Base-by-base conservation (phyloP, 176 grass and related monocot genomes). In the Urochloa ruziziensis region DNA sequence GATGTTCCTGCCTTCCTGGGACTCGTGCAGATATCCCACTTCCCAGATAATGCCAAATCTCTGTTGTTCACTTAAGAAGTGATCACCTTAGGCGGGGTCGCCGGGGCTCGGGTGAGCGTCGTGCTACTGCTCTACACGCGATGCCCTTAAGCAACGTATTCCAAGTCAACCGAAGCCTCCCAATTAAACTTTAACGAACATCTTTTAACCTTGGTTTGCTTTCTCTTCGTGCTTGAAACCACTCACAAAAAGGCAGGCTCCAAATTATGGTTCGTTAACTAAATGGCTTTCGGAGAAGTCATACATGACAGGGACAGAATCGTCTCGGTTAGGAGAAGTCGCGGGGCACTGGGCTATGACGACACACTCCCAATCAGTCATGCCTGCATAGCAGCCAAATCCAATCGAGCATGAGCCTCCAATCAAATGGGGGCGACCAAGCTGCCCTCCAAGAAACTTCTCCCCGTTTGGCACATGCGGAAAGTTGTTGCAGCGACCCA, bases 361-460 rank as follows among this genome's bases (percentile, higher is more conserved):
- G 34, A 17, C 21, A 16, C 29, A 29, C 29, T 33, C 4, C 30
- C 49, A 53, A 21, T 75, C 73, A 35, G 51, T 30, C 51, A n/a
- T n/a, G 7, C 3, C 3, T 13, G 57, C 57, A 3, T 60, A 57
- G 14, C 56, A 61, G 74, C 74, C 65, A 53, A 77, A 79, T 85
- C 83, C 30, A 71, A 37, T 6, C 14, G 23, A 86, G 13, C 43
- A 73, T 25, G 67, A 73, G 25, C 58, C 28, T 81, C 84, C 85
- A 86, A 67, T 18, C 60, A 81, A 27, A 81, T 81, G 44, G 73
- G 33, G 73, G 47, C n/a, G n/a, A n/a, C n/a, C n/a, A n/a, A n/a
- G n/a, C n/a, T n/a, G 27, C 33, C 46, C 21, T 54, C 83, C 60
- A 1, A 6, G 85, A 67, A 87, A 16, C 48, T 87, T 87, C 77